Percentiles rank a stretch among this genome's conserved stretches.
These are phyloP conservation scores for Ophiocordyceps australis DNA, from an alignment of 2,329 filamentous ascomycete genomes.

Conservation along the genomic window DNA sequence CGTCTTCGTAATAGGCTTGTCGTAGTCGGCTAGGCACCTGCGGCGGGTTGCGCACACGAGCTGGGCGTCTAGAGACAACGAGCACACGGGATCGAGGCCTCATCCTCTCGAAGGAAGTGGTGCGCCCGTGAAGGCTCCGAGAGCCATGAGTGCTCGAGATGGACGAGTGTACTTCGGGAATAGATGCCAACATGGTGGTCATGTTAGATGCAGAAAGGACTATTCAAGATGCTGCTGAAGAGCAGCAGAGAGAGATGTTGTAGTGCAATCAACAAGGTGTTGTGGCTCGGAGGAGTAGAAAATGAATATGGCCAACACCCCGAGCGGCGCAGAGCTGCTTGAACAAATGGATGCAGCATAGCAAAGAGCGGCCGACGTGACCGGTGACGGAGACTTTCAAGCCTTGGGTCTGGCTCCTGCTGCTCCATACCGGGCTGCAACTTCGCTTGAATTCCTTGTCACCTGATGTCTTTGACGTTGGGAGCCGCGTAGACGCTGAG, in stretches of 20 bases:
- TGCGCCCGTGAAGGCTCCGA: conserved; percentile 2
- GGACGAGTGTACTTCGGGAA: conserved; percentile 7
- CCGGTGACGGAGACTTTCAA: too few relatives aligned
- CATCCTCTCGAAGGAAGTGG: conserved; percentile 5
- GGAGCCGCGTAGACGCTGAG: conserved; percentile 67
- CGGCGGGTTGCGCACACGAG: conserved; percentile 6
- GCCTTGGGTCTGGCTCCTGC: too few relatives aligned
- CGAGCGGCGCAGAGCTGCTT: conserved; percentile 1
- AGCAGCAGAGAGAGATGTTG: conserved; percentile 3
- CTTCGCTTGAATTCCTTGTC: too few relatives aligned
- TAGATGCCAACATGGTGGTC: conserved; percentile 11
- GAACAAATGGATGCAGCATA: too few relatives aligned
- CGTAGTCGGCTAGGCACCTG: conserved; percentile 1
- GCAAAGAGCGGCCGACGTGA: too few relatives aligned
- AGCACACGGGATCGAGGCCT: conserved; percentile 10
- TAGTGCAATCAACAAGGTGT: conserved; percentile 3
- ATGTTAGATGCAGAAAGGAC: conserved; percentile 7
- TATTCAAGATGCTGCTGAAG: conserved; percentile 8
- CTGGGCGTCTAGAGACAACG: conserved; percentile 8
- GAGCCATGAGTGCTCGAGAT: conserved; percentile 5
- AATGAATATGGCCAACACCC: too few relatives aligned
- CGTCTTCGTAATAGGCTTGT: conserved; percentile 1
- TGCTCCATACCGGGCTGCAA: too few relatives aligned
- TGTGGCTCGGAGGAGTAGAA: not conserved
- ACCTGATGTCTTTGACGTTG: conserved; percentile 59